These are phyloP conservation scores for Penicillium sp. DNA, from an alignment of 2,329 filamentous ascomycete species.

Conservation along the genomic window DNA sequence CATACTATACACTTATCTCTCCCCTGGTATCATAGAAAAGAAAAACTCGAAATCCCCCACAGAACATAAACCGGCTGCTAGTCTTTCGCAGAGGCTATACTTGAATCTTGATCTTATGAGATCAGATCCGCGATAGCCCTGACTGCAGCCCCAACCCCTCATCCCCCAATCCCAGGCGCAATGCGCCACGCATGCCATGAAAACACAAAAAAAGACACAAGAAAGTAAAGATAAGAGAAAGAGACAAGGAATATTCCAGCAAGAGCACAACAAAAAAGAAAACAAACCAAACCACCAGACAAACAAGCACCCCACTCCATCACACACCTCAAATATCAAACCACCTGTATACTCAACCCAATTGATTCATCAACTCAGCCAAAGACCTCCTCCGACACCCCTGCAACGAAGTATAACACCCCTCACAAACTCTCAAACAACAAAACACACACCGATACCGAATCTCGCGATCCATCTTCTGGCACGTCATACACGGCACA, in stretches of 20 bases:
- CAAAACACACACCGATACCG: slow-evolving; percentile 51
- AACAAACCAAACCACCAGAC: slow-evolving; percentile 9
- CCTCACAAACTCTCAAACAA: slow-evolving; percentile 47
- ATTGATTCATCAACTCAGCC: slow-evolving; percentile 38
- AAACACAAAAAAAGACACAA: slow-evolving; percentile 9
- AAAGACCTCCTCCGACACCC: slow-evolving; percentile 43
- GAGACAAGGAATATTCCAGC: slow-evolving; percentile 6
- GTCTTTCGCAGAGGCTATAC: not conserved
- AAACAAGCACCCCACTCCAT: not conserved
- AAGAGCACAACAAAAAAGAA: not conserved
- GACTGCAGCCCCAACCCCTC: not conserved
- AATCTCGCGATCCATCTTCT: slow-evolving; percentile 45
- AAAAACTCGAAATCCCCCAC: not conserved
- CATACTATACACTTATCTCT: slow-evolving; percentile 28
- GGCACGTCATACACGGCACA: slow-evolving; percentile 53
- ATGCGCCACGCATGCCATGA: slow-evolving; percentile 21
- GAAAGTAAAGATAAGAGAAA: slow-evolving; percentile 8
- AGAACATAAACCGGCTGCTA: slow-evolving; percentile 9
- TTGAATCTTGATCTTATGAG: not conserved
- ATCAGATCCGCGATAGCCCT: not conserved
- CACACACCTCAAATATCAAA: not conserved
- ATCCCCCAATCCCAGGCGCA: slow-evolving; percentile 12
- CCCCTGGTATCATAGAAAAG: slow-evolving; percentile 34
- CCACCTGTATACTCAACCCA: slow-evolving; percentile 2
- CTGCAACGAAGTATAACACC: slow-evolving; percentile 43